A percentile compares a stretch with the other conserved stretches of the same genome.
Evolutionary conservation across 805 yeast genomes (phyloP).

Genomic region (Kurtzmaniella fragi): DNA sequence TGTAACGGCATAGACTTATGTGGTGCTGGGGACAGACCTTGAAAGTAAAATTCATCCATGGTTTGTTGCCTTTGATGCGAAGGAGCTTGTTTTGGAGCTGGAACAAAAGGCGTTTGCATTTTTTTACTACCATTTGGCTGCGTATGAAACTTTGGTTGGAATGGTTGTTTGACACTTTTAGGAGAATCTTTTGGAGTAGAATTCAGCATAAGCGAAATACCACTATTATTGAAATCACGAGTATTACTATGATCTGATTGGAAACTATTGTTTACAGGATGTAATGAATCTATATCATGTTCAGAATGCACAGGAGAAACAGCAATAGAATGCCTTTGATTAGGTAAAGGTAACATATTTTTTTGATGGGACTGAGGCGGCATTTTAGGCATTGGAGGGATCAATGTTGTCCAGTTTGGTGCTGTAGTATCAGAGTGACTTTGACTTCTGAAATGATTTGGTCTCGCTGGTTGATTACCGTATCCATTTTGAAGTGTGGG

Average conservation of each 20-base stretch:
- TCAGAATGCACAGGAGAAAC: slow-evolving; percentile 13
- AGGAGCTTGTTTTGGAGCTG: background rate
- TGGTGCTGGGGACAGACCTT: background rate
- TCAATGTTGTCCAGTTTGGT: slow-evolving; percentile 25
- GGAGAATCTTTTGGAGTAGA: no score
- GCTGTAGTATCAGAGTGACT: slow-evolving; percentile 5
- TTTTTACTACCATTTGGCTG: background rate
- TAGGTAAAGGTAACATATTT: slow-evolving; percentile 3
- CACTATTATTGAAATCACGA: no score
- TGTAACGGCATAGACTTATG: background rate
- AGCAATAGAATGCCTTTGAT: slow-evolving; percentile 26
- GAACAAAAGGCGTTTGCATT: background rate
- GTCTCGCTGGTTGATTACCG: background rate
- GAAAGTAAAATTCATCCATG: background rate
- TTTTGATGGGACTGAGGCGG: slow-evolving; percentile 12
- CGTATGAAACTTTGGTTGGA: no score
- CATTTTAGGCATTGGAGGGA: slow-evolving; percentile 28
- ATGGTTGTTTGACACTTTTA: no score
- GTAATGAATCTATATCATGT: no score
- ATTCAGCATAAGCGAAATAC: no score
- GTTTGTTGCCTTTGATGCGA: background rate
- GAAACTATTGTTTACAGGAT: no score
- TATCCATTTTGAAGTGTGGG: background rate
- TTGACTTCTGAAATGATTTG: slow-evolving; percentile 7
- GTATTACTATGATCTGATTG: no score